Evolutionary conservation across 768 basidiomycete genomes (phyloP).

Genomic region (Boletus reticulatus): DNA sequence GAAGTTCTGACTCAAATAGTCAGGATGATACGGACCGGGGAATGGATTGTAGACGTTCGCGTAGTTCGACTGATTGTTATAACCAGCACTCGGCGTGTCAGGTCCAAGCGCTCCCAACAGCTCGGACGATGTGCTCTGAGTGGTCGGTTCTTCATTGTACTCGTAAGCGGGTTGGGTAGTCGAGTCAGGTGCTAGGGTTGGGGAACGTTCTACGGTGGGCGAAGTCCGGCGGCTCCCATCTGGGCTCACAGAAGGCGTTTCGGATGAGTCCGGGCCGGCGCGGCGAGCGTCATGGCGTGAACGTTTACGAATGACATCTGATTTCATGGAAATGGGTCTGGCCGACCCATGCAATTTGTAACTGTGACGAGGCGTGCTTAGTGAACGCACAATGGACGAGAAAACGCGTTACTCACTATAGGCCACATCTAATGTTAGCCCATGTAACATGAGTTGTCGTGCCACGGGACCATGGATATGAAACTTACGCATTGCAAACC

Average conservation of each 20-base stretch:
- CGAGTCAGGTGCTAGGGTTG: slow-evolving; percentile 69
- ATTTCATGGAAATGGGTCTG: slow-evolving; percentile 89
- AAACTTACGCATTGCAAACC: slow-evolving; percentile 82
- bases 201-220: slow-evolving; percentile 57
- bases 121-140: slow-evolving; percentile 47
- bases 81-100: slow-evolving; percentile 24
- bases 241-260: slow-evolving; percentile 74
- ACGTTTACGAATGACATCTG: slow-evolving; percentile 85
- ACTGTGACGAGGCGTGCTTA: slow-evolving; percentile 28
- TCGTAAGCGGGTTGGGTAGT: slow-evolving; percentile 58
- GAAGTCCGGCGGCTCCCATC: slow-evolving; percentile 73
- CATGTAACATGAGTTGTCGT: slow-evolving; percentile 10
- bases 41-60: slow-evolving; percentile 43
- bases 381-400: not conserved
- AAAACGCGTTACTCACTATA: slow-evolving; percentile 51
- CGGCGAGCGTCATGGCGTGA: slow-evolving; percentile 79
- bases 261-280: slow-evolving; percentile 47
- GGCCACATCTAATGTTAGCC: slow-evolving; percentile 55
- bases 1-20: slow-evolving; percentile 58
- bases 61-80: slow-evolving; percentile 29
- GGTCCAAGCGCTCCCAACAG: slow-evolving; percentile 46
- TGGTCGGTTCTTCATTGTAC: slow-evolving; percentile 44
- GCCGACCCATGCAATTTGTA: slow-evolving; percentile 85
- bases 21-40: slow-evolving; percentile 76
- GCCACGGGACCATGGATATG: not conserved